phyloP scores from a whole-genome alignment of 441 rosid species.

The Erysimum cheiri region DNA sequence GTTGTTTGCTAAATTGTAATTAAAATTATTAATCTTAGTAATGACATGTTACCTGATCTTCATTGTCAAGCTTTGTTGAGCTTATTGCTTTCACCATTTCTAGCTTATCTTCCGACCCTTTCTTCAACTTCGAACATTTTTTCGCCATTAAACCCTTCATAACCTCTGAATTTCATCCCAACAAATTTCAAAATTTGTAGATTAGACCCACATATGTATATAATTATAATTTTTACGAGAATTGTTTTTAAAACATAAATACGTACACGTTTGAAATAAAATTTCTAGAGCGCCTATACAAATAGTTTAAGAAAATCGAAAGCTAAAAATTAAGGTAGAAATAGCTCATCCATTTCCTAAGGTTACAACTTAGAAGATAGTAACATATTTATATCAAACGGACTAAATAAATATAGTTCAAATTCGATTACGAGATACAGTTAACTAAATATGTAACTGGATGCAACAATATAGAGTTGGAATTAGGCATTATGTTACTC shows the following conservation, averaged over 20 bases:
- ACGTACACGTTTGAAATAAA: neutral
- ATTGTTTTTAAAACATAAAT: neutral
- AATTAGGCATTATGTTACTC: neutral
- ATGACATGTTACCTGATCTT: conserved; percentile 47
- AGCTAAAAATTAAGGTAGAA: too few relatives aligned
- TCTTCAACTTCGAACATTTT: conserved; percentile 68
- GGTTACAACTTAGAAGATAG: neutral
- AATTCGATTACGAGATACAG: neutral
- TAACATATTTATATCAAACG: conserved; percentile 1
- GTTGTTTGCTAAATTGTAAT: neutral
- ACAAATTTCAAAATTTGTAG: neutral
- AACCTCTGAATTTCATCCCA: conserved; percentile 60
- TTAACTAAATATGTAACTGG: neutral
- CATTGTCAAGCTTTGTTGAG: conserved; percentile 50
- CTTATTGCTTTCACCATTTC: conserved; percentile 45
- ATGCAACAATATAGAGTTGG: neutral
- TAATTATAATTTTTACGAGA: neutral
- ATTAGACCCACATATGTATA: conserved; percentile 12
- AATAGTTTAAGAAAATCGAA: neutral
- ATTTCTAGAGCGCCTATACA: neutral
- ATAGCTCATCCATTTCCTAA: neutral
- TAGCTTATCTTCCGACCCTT: conserved; percentile 29
- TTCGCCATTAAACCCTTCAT: conserved; percentile 76
- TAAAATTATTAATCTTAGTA: neutral
- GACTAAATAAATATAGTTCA: neutral